Conservation (phyloP, 345 rosid species). For the Salix exigua region DNA sequence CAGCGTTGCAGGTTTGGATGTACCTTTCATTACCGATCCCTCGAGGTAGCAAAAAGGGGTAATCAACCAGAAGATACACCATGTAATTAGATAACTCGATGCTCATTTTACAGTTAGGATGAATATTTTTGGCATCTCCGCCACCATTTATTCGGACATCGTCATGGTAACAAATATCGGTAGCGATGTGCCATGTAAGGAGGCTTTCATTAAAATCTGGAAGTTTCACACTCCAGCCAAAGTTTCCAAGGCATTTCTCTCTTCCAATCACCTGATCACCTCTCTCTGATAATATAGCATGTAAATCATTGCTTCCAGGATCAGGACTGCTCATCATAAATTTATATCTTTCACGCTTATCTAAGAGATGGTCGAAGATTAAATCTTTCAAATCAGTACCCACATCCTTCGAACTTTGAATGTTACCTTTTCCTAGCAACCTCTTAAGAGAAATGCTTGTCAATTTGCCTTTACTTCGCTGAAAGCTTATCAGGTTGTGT, state of each 20-base stretch:
- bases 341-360: neutral
- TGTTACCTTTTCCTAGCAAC: neutral
- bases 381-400: neutral
- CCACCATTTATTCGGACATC: too few relatives aligned
- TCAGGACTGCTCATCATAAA: neutral
- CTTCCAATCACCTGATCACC: neutral
- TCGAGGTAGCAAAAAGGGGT: too few relatives aligned
- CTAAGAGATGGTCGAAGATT: neutral
- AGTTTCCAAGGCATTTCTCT: neutral
- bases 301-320: neutral
- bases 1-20: neutral
- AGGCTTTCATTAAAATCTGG: constrained; percentile 17
- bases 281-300: neutral
- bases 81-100: too few relatives aligned
- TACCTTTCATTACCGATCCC: too few relatives aligned
- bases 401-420: neutral
- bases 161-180: too few relatives aligned
- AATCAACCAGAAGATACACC: too few relatives aligned
- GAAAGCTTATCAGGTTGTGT: too few relatives aligned
- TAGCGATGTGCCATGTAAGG: constrained; percentile 19
- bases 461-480: neutral
- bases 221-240: neutral
- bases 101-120: too few relatives aligned
- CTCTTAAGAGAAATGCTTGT: too few relatives aligned
- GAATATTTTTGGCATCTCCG: too few relatives aligned